Evolutionary conservation across 108 stramenopile genomes (phyloP), one percentile per base, ranked within the genome.

Genomic region (Ochromonas danica): DNA sequence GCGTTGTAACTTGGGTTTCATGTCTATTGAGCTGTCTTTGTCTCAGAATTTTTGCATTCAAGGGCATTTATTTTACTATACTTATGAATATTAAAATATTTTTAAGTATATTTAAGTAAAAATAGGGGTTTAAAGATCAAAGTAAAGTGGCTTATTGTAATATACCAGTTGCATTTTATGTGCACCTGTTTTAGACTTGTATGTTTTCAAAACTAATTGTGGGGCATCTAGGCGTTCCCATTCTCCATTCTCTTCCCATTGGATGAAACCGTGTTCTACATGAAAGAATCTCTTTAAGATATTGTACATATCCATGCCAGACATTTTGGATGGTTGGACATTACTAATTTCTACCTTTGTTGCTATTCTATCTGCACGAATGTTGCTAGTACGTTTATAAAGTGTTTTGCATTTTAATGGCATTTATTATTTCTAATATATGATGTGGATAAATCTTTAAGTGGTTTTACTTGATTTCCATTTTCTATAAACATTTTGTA

Each of bases 181-280:
- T 57, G 51, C 51, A 57, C 51, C 51, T 57, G 51, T 57, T 57
- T 57, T 57, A 57, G 51, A 57, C 51, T 57, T 57, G 51, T 57
- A 57, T 57, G 51, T 57, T 57, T 57, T 57, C 51, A 57, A 57
- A 57, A 57, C 51, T 57, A 57, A 57, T 57, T 57, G 51, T 57
- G 51, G 51, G 51, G 51, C 51, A 57, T 57, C 51, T 57, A 57
- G 51, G 51, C 51, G 51, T 57, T 57, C 51, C 51, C 51, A 57
- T 57, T 57, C 51, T 57, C 51, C 51, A 57, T 57, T 22, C 22
- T 57, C 51, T 17, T 57, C 51, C 51, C 51, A 57, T 57, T 57
- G 10, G 51, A 57, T 57, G 51, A 57, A 57, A 57, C 51, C 51
- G 51, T 57, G 51, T 57, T 57, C 51, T 57, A 57, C 51, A 57